Base-by-base conservation (phyloP, 768 basidiomycete species). In the Lentinula sp. region DNA sequence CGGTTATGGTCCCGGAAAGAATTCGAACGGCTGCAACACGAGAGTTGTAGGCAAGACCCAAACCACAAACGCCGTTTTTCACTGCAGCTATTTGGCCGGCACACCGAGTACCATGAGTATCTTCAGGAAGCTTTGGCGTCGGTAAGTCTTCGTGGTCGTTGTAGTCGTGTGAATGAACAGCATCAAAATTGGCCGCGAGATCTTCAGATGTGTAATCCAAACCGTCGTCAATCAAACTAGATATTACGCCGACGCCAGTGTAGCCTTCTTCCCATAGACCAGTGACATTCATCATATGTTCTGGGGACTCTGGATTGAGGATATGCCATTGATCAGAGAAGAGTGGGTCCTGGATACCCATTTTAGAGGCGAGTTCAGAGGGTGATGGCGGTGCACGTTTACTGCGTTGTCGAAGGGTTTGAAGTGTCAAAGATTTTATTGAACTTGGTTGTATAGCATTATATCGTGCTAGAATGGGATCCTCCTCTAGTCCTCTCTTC, bases 61-160 rank as follows among this genome's bases (percentile, higher is more conserved):
- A 79, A 35, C 97, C 97, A 68, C 97, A 99, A 2, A 90, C 91
- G 59, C 89, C 85, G 75, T 99, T 99, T 70, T 90, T 92, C 15
- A 82, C 86, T 1, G 97, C 97, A 18, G 92, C 95, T 54, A 99
- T 86, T 74, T 99, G 96, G 33, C 97, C 97, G 1, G 96, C 96
- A 70, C 97, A 99, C 2, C 97, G 90, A 0, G 97, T 99, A 10
- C 97, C 97, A 70, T 99, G 97, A 66, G 93, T 91, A 67, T 99
- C 97, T 65, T 98, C 95, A 32, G 79, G 82, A 46, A 95, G 85
- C 60, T 88, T 84, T 0, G 97, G 97, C 36, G 88, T 88, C 8
- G 97, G 97, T 6, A 98, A 78, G 12, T 85, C 78, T 23, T 85
- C 85, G 68, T 98, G 94, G 69, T 97, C 94, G 71, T 99, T 99